Evolutionary conservation across 768 basidiomycete genomes (phyloP).

Genomic region (Floccularia luteovirens): DNA sequence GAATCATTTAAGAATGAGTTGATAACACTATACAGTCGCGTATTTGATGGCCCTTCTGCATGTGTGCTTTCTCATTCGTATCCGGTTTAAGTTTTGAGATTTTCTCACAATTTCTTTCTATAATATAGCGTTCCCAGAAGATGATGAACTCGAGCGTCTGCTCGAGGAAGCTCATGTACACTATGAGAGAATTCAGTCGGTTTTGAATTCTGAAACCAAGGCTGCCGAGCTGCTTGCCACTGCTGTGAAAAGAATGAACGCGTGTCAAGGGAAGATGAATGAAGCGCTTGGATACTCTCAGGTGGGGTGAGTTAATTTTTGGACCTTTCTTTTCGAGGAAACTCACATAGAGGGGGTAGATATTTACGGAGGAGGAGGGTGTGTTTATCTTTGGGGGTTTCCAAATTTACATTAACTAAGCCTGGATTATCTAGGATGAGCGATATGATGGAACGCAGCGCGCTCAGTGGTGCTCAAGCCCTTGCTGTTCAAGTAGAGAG

Average conservation of each 20-base stretch:
- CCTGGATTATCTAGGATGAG: constrained; percentile 17
- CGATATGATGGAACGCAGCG: constrained; percentile 35
- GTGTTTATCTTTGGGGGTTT: too few species aligned
- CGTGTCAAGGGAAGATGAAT: constrained; percentile 21
- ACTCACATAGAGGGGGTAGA: constrained; percentile 16
- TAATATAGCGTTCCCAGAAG: constrained; percentile 32
- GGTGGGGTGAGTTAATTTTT: constrained; percentile 21
- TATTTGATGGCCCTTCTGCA: constrained; percentile 37
- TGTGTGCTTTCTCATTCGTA: constrained; percentile 16
- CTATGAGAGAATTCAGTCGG: constrained; percentile 26
- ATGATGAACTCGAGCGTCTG: constrained; percentile 33
- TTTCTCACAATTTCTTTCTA: background rate
- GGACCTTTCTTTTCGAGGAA: constrained; percentile 1
- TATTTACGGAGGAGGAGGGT: constrained; percentile 33
- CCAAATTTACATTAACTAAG: constrained; percentile 1
- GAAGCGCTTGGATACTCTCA: constrained; percentile 32
- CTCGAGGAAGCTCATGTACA: constrained; percentile 20
- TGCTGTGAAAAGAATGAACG: constrained; percentile 25
- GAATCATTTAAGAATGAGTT: constrained; percentile 26
- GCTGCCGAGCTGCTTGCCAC: constrained; percentile 28
- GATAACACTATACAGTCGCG: constrained; percentile 24
- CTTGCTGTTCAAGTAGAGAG: constrained; percentile 24
- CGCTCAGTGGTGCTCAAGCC: constrained; percentile 25
- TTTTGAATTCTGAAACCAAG: constrained; percentile 29
- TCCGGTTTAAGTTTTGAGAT: too few species aligned